A percentile compares a stretch with the other conserved stretches of the same genome.
phyloP scores from a whole-genome alignment of 345 rosid species.

The Camelina laxa region DNA sequence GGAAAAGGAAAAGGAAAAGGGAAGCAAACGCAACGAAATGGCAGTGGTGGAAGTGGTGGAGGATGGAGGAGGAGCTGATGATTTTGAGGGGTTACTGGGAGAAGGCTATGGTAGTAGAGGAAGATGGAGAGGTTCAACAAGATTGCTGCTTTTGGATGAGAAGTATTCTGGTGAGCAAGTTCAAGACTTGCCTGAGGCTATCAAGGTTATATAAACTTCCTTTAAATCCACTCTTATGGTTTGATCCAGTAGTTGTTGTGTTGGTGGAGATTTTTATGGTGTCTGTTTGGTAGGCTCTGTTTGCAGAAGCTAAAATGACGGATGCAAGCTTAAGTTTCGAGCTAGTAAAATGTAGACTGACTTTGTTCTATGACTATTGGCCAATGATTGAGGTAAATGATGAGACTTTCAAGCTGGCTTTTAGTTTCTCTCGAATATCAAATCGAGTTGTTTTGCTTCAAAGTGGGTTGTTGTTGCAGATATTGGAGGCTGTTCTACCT shows the following conservation, averaged over 20 bases:
- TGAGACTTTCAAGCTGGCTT: conserved; percentile 12
- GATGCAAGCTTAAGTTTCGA: conserved; percentile 52
- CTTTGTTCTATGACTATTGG: conserved; percentile 87
- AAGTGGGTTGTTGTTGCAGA: conserved; percentile 61
- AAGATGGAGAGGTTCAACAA: conserved; percentile 84
- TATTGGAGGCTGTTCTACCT: conserved; percentile 84
- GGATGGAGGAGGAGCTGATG: conserved; percentile 49
- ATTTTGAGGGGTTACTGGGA: conserved; percentile 72
- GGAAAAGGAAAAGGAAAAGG: conserved; percentile 41
- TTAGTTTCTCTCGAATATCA: neutral
- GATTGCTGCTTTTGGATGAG: conserved; percentile 91
- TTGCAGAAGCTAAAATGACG: conserved; percentile 51
- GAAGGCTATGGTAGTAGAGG: conserved; percentile 62
- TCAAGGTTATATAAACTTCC: conserved; percentile 58
- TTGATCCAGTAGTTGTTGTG: conserved; percentile 7
- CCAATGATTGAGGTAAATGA: conserved; percentile 82
- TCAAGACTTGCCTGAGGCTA: conserved; percentile 79
- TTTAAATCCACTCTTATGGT: neutral
- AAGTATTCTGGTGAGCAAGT: conserved; percentile 52
- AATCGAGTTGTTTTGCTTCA: conserved; percentile 50
- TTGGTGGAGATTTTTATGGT: conserved; percentile 13
- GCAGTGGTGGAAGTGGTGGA: conserved; percentile 69
- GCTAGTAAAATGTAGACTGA: conserved; percentile 78
- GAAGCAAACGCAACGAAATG: conserved; percentile 50
- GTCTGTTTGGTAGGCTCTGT: conserved; percentile 55